A percentile compares a stretch with the other conserved stretches of the same genome.
phyloP scores from a whole-genome alignment of 805 yeast genomes.

The Candida andamanensis region DNA sequence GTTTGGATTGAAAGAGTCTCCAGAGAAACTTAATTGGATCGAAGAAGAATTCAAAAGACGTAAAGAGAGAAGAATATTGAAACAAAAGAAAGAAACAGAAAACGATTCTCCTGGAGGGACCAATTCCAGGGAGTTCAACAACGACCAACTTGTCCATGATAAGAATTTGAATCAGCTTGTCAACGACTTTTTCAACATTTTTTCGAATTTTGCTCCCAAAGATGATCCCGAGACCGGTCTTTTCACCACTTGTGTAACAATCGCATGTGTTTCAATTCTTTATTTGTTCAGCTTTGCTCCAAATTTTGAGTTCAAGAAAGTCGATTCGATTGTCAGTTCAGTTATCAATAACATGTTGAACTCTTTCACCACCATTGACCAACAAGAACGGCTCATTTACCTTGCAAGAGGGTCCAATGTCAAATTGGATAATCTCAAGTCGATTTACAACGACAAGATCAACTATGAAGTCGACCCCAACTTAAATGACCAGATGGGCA shows the following conservation, averaged over 20 bases:
- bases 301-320: conserved; percentile 15
- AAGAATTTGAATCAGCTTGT: conserved; percentile 12
- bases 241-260: conserved; percentile 32
- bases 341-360: conserved; percentile 21
- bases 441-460: conserved; percentile 3
- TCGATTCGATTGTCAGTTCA: conserved; percentile 21
- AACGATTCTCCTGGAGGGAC: not conserved
- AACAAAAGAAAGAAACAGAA: conserved; percentile 31
- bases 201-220: conserved; percentile 25
- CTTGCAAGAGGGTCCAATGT: conserved; percentile 18
- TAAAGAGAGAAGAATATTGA: conserved; percentile 52
- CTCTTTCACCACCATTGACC: conserved; percentile 15
- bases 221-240: conserved; percentile 31
- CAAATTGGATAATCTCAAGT: conserved; percentile 3
- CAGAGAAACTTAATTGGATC: conserved; percentile 60
- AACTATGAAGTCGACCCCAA: conserved; percentile 1
- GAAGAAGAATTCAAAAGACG: conserved; percentile 66
- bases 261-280: conserved; percentile 32
- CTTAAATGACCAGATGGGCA: too few species aligned
- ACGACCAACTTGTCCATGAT: conserved; percentile 10
- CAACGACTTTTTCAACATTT: conserved; percentile 32
- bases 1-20: conserved; percentile 58
- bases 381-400: conserved; percentile 19
- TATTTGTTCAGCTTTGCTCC: conserved; percentile 12
- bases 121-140: conserved; percentile 7